A percentile compares a stretch with the other conserved stretches of the same genome.
Conservation (phyloP, 1,139 yeast species). For the Kurtzmaniella quercitrusa region DNA sequence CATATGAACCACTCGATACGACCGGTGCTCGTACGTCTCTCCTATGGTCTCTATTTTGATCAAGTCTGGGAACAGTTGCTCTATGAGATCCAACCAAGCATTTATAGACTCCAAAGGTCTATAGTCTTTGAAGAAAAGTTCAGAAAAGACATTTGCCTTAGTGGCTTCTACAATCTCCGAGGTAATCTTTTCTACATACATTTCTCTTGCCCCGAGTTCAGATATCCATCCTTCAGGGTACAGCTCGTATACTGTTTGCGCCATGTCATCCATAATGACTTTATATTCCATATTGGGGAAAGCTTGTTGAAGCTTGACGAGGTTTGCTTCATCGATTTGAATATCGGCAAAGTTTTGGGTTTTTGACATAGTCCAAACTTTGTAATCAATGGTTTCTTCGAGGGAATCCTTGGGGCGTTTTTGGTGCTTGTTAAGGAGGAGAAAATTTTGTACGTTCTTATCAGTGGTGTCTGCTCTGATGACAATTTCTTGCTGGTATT, state of each 20-base stretch:
- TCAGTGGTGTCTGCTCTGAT: slow-evolving; percentile 34
- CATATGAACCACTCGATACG: slow-evolving; percentile 62
- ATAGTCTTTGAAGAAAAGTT: slow-evolving; percentile 65
- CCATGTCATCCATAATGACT: slow-evolving; percentile 51
- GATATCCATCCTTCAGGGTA: slow-evolving; percentile 31
- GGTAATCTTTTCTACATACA: slow-evolving; percentile 16
- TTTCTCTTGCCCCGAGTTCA: slow-evolving; percentile 3
- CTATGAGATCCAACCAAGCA: slow-evolving; percentile 63
- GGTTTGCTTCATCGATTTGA: slow-evolving; percentile 23
- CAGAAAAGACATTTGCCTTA: slow-evolving; percentile 23
- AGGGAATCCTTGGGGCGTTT: background rate
- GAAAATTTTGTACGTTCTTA: slow-evolving; percentile 17
- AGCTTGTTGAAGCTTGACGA: slow-evolving; percentile 17
- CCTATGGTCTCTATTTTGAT: slow-evolving; percentile 66
- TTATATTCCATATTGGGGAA: slow-evolving; percentile 21
- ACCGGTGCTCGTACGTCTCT: slow-evolving; percentile 68
- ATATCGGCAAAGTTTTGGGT: slow-evolving; percentile 26
- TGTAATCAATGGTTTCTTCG: slow-evolving; percentile 12
- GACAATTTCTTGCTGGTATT: slow-evolving; percentile 50
- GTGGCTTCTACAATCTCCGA: slow-evolving; percentile 17
- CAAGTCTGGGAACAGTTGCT: slow-evolving; percentile 52
- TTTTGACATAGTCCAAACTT: slow-evolving; percentile 32
- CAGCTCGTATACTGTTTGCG: slow-evolving; percentile 53
- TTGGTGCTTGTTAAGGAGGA: slow-evolving; percentile 10
- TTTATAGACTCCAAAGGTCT: slow-evolving; percentile 66